Conservation (phyloP, 2,329 filamentous ascomycete species). For the Calonectria pteridis region DNA sequence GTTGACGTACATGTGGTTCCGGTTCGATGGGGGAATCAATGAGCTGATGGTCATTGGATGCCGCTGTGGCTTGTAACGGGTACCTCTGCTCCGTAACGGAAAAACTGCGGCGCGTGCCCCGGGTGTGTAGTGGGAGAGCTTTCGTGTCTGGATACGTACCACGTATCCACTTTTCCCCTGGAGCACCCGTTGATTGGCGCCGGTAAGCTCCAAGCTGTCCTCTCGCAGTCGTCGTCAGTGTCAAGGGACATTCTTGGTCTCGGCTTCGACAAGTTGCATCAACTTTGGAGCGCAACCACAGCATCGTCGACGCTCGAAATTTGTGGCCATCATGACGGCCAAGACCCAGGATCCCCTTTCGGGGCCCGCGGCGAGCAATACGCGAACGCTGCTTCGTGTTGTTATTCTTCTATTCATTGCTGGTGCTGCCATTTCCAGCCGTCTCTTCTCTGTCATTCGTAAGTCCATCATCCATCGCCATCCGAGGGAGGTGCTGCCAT, state of each 20-base stretch:
- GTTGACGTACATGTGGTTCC: conserved; percentile 30
- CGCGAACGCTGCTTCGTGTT: conserved; percentile 86
- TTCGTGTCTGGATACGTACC: conserved; percentile 40
- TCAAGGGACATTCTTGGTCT: conserved; percentile 42
- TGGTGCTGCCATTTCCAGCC: conserved; percentile 89
- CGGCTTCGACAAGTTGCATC: conserved; percentile 50
- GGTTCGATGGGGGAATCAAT: conserved; percentile 20
- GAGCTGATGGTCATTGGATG: conserved; percentile 34
- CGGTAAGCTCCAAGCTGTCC: conserved; percentile 61
- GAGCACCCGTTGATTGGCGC: conserved; percentile 26
- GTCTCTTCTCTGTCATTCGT: conserved; percentile 98
- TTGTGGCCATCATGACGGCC: conserved; percentile 59
- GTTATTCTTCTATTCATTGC: conserved; percentile 94
- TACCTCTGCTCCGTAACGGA: conserved; percentile 27
- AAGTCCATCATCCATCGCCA: conserved; percentile 56
- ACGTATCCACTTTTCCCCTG: conserved; percentile 34
- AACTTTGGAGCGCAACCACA: conserved; percentile 42
- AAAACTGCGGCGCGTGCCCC: conserved; percentile 35
- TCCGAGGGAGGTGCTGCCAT: not conserved
- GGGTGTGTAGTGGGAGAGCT: conserved; percentile 16
- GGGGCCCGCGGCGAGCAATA: conserved; percentile 84
- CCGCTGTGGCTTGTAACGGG: conserved; percentile 18
- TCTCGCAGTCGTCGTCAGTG: conserved; percentile 42
- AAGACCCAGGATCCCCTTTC: conserved; percentile 69
- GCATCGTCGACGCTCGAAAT: conserved; percentile 45